Percentiles rank a stretch among this genome's conserved stretches.
Evolutionary conservation across 1,139 yeast genomes (phyloP).

Genomic region (Debaryomycetaceae sp.): DNA sequence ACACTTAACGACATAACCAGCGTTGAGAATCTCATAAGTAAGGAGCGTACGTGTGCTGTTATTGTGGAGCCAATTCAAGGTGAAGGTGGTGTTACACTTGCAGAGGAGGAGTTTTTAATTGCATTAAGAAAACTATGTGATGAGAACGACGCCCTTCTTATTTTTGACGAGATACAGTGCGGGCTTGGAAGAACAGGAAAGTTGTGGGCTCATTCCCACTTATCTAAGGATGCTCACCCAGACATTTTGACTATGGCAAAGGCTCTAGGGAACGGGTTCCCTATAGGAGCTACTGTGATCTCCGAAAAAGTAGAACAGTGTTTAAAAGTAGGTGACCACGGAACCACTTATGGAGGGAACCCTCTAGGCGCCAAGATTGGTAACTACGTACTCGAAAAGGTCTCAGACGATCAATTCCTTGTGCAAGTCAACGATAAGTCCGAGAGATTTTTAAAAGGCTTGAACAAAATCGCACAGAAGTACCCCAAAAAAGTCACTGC

Average conservation of each 20-base stretch:
- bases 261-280: conserved; percentile 97
- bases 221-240: conserved; percentile 81
- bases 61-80: conserved; percentile 97
- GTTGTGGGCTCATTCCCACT: conserved; percentile 84
- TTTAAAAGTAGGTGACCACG: conserved; percentile 90
- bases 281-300: conserved; percentile 91
- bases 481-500: conserved; percentile 59
- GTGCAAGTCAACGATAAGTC: conserved; percentile 58
- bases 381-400: conserved; percentile 63
- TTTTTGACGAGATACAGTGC: conserved; percentile 95
- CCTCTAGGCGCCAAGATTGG: conserved; percentile 89
- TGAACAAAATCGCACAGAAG: conserved; percentile 50
- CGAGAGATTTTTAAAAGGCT: conserved; percentile 47
- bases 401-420: conserved; percentile 61
- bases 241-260: conserved; percentile 93
- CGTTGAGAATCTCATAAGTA: conserved; percentile 54
- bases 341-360: conserved; percentile 97
- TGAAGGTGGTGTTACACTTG: conserved; percentile 88
- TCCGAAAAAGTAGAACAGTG: conserved; percentile 71
- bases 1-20: conserved; percentile 56
- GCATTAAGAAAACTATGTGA: conserved; percentile 67
- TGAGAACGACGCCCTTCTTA: conserved; percentile 69
- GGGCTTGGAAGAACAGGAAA: conserved; percentile 93
- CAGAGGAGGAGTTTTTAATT: conserved; percentile 59
- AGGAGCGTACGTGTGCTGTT: conserved; percentile 81